Conservation (phyloP, 371 early-diverging fungal species). For the Apophysomyces sp. region DNA sequence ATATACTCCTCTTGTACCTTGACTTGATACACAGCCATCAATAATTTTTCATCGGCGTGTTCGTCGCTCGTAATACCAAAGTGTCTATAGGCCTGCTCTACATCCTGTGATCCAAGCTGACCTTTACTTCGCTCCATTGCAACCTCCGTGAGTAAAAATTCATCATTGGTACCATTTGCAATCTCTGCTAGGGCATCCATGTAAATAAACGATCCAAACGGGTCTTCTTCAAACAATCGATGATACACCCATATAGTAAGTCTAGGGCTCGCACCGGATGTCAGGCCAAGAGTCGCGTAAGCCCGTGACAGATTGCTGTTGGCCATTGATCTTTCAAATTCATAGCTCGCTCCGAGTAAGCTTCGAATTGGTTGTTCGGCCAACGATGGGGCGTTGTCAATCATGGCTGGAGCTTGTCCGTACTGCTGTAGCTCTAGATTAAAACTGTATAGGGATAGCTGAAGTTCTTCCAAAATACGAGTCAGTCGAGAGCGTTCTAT, state of each 20-base stretch:
- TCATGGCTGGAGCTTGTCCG: constrained; percentile 10
- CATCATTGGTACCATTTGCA: constrained; percentile 35
- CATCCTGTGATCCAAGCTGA: constrained; percentile 38
- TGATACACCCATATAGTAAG: constrained; percentile 53
- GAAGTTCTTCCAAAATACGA: constrained; percentile 25
- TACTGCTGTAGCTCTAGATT: constrained; percentile 10
- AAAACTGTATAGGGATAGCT: constrained; percentile 16
- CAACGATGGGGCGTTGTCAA: neutral
- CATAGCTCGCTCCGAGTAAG: neutral
- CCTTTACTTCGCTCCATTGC: constrained; percentile 51
- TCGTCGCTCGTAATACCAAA: constrained; percentile 42
- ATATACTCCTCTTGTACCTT: constrained; percentile 15
- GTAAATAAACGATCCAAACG: constrained; percentile 13
- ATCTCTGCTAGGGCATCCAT: constrained; percentile 46
- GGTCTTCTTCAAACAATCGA: constrained; percentile 32
- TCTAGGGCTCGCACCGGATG: constrained; percentile 44
- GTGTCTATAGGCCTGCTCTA: constrained; percentile 51
- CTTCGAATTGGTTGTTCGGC: neutral
- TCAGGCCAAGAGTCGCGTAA: constrained; percentile 38
- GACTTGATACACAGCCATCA: constrained; percentile 32
- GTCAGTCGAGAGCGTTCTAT: constrained; percentile 7
- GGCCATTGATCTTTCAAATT: constrained; percentile 20
- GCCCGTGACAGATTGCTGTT: neutral
- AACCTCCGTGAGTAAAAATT: constrained; percentile 37
- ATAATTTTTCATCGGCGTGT: constrained; percentile 25